Evolutionary conservation across 139 green algal species (phyloP), one percentile per base, ranked within the genome.

Genomic region (Ettlia oleoabundans): DNA sequence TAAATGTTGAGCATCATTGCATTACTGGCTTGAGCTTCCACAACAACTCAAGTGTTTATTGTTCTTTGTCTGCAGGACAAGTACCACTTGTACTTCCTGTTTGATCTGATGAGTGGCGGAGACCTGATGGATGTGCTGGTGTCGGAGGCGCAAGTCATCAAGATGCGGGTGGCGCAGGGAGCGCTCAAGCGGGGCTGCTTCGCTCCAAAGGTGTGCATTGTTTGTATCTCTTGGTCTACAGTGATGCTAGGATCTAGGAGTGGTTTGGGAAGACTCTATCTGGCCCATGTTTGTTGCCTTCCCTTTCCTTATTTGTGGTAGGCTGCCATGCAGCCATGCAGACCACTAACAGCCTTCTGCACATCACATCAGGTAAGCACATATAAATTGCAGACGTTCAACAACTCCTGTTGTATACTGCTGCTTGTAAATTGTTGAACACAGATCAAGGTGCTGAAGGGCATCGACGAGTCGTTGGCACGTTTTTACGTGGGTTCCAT

Each of bases 121-220:
- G 96, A 99, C 81, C 88, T 99, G 41, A 99, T 98, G 96, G 96
- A 99, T 82, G 93, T 96, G 80, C 89, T 97, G 70, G 94, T 97
- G 28, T 91, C 92, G 18, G 95, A 97, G 77, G 96, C 96, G 61
- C 90, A 93, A 82, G 93, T 98, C 69, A 95, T 98, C 78, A 91
- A 89, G 52, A 75, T 87, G 37, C 84, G 86, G 40, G 81, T 88
- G 30, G 53, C 86, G n/a, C 77, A 88, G 66, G 84, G 89, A 22
- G 64, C 79, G 68, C 89, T 87, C 33, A 72, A 78, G 63, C 81
- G 76, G 69, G 88, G 61, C 80, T 93, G 89, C 85, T 70, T 94
- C 26, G 84, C 86, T 32, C 85, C 87, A 53, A 87, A 88, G 83
- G 85, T 89, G 32, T n/a, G 24, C 28, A 15, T 58, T 10, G 47